These are phyloP conservation scores for Amylocarpus encephaloides DNA, from an alignment of 2,329 filamentous ascomycete genomes.

Conservation along the genomic window DNA sequence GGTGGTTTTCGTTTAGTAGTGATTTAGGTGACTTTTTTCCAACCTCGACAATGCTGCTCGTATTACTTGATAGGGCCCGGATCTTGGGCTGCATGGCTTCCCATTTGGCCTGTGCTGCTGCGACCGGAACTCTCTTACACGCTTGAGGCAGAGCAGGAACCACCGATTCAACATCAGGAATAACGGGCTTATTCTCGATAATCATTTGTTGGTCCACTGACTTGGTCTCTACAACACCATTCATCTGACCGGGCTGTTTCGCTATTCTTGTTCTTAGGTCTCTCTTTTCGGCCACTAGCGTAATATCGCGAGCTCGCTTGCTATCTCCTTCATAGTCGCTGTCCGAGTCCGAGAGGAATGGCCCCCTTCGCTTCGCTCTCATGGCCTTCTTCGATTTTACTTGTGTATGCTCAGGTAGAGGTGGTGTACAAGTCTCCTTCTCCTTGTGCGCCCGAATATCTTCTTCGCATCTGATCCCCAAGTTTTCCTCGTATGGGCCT, in stretches of 20 bases:
- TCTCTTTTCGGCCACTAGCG: slow-evolving; percentile 15
- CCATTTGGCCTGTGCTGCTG: slow-evolving; percentile 26
- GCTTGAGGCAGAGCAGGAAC: slow-evolving; percentile 5
- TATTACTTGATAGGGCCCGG: slow-evolving; percentile 9
- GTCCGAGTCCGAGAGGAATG: slow-evolving; percentile 67
- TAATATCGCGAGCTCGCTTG: slow-evolving; percentile 11
- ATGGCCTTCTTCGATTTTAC: slow-evolving; percentile 29
- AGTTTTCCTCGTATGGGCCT: background rate
- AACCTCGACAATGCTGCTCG: background rate
- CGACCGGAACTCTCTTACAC: slow-evolving; percentile 20
- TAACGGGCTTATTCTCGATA: slow-evolving; percentile 15
- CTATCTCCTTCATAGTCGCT: slow-evolving; percentile 38
- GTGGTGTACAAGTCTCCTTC: slow-evolving; percentile 13
- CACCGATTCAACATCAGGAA: slow-evolving; percentile 10
- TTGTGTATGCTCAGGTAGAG: slow-evolving; percentile 15
- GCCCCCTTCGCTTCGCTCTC: slow-evolving; percentile 41
- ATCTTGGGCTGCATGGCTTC: slow-evolving; percentile 24
- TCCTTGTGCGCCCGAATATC: background rate
- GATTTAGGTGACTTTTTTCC: background rate
- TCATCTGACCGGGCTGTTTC: slow-evolving; percentile 13
- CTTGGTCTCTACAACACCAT: slow-evolving; percentile 13
- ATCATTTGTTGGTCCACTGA: slow-evolving; percentile 13
- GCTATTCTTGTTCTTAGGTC: slow-evolving; percentile 13
- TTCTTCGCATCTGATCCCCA: background rate
- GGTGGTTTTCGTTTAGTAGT: background rate